phyloP scores from a whole-genome alignment of 768 basidiomycete genomes.

The Tulasnella calospora region DNA sequence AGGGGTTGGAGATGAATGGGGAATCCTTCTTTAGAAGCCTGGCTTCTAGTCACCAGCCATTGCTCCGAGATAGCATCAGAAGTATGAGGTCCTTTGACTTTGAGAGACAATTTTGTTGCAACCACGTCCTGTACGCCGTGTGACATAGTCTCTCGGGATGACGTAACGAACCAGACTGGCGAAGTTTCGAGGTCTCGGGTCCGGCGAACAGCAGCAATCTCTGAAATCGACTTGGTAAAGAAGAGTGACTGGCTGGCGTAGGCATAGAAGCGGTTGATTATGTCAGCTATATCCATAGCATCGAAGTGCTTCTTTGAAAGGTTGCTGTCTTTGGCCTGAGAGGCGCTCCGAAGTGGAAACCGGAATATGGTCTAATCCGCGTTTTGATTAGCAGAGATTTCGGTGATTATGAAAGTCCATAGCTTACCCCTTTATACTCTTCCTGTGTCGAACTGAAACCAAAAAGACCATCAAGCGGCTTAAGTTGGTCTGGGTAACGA shows the following conservation, averaged over 20 bases:
- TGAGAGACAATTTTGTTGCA: not conserved
- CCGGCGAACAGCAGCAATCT: conserved; percentile 36
- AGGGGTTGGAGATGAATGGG: not conserved
- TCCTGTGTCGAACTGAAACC: conserved; percentile 37
- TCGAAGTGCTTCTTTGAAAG: not conserved
- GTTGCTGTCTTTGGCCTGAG: conserved; percentile 33
- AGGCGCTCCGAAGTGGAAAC: conserved; percentile 41
- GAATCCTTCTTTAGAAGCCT: not conserved
- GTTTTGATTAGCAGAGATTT: conserved; percentile 2
- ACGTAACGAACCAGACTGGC: not conserved
- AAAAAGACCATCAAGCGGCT: conserved; percentile 41
- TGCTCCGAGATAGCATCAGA: not conserved
- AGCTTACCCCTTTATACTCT: conserved; percentile 43
- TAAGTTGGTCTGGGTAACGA: conserved; percentile 43
- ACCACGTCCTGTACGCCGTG: not conserved
- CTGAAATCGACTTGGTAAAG: conserved; percentile 39
- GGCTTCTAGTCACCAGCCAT: not conserved
- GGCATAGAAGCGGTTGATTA: conserved; percentile 31
- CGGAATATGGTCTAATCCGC: conserved; percentile 44
- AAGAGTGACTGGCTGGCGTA: conserved; percentile 41
- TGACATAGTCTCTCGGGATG: not conserved
- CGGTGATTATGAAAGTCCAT: not conserved
- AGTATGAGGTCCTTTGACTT: not conserved
- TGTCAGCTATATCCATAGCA: not conserved
- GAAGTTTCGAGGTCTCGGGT: not conserved